Base-by-base conservation (phyloP, 352 stramenopile genomes). In the Pythium phragmitis region DNA sequence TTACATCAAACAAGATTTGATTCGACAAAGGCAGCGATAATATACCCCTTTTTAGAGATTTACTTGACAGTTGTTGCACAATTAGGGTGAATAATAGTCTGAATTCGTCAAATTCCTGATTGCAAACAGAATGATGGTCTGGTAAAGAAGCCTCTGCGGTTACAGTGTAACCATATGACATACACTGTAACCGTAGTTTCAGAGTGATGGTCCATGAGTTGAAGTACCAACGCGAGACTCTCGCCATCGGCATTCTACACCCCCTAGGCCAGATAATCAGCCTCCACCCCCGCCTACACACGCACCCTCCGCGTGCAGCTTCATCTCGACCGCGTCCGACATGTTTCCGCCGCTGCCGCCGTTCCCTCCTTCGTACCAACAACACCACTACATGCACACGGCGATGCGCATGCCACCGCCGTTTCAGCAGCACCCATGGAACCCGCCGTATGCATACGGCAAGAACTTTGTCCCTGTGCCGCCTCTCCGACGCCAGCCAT, bases 191-290 rank as follows among this genome's bases (percentile, higher is more conserved):
- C 16, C 23, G 9, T 33, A 2, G 1, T 7, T 42, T 30, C 13
- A 66, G 59, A 66, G 26, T 66, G 59, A 60, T 67, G 60, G 60
- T 60, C 60, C 36, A 6, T 7, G 46, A 61, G 60, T 67, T 67
- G 60, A 67, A 67, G 60, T 42, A 4, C 2, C 14, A 16, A 12
- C 51, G 2, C 23, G 19, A 5, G 5, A 45, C 8, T n/a, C 21
- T 26, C 23, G 14, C 17, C 34, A 12, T 19, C 21, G 16, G 13
- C 56, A 63, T 60, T 60, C 53, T 23, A 28, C 53, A 16, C 13
- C 26, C 26, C 26, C 26, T 5, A 34, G 19, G 28, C 4, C 45
- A 53, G 13, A 41, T 21, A 12, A n/a, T 14, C 16, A 19, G 13
- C 19, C 46, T 41, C 7, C 48, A 2, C 11, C 50, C 3, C 28